A percentile compares a stretch with the other conserved stretches of the same genome.
phyloP scores from a whole-genome alignment of 495 filamentous ascomycete genomes.

The Lasiosphaeria hispida region DNA sequence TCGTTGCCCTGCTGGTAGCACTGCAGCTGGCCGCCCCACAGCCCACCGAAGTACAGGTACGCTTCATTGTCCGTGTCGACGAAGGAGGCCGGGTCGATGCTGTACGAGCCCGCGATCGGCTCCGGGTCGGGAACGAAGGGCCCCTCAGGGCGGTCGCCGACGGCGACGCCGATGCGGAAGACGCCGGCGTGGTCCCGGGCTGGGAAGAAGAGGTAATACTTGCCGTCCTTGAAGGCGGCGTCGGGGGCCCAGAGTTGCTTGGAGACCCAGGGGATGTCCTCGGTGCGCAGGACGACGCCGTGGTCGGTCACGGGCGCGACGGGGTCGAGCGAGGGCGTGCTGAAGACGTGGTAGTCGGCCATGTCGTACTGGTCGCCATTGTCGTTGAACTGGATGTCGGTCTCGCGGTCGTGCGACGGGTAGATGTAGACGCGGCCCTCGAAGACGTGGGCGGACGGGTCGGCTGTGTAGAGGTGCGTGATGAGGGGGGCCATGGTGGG shows the following conservation, averaged over 20 bases:
- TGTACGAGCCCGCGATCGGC: conserved; percentile 58
- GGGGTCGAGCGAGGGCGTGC: conserved; percentile 45
- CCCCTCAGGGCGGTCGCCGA: conserved; percentile 51
- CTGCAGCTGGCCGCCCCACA: conserved; percentile 72
- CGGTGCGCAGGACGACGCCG: conserved; percentile 52
- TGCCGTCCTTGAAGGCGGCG: conserved; percentile 56
- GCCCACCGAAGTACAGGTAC: conserved; percentile 64
- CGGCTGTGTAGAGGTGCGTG: conserved; percentile 67
- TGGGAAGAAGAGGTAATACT: conserved; percentile 65
- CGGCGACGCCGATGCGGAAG: conserved; percentile 66
- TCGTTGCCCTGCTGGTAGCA: conserved; percentile 46
- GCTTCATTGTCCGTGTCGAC: conserved; percentile 60
- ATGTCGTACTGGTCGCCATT: conserved; percentile 83
- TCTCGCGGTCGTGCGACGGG: conserved; percentile 63
- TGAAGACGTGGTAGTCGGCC: conserved; percentile 68
- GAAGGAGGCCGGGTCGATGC: conserved; percentile 63
- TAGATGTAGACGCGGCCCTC: conserved; percentile 62
- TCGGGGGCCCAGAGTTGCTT: conserved; percentile 67
- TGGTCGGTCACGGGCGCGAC: conserved; percentile 55
- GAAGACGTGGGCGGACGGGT: conserved; percentile 66
- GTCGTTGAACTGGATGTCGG: conserved; percentile 65
- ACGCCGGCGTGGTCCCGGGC: conserved; percentile 56
- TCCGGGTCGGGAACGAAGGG: conserved; percentile 58
- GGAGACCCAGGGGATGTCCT: conserved; percentile 61
- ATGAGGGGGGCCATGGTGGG: conserved; percentile 50